Base-by-base conservation (phyloP, 257 asterid species). In the Galeopsis tetrahit region DNA sequence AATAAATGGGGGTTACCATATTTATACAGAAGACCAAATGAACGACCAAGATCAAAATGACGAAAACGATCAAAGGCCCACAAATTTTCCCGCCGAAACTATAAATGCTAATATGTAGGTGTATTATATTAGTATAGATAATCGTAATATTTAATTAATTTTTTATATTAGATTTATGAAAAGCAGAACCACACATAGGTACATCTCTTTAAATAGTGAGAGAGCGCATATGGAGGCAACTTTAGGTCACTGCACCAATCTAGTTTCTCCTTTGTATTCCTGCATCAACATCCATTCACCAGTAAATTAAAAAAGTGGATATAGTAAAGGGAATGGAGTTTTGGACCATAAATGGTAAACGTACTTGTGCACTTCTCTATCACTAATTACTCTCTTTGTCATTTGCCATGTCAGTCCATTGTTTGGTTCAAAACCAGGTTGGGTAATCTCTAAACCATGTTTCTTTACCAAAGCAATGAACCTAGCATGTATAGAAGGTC, bases 381-480 rank as follows among this genome's bases (percentile, higher is more conserved):
- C 95, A 52, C 99, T 98, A n/a, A n/a, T n/a, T 73, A 89, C 84
- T 83, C 99, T 86, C 85, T 95, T 95, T 52, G 99, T 95, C 99
- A 92, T 95, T 84, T 95, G 99, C 98, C 99, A 95, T 69, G 99
- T 95, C 83, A 95, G 81, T 66, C 99, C 99, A 73, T 95, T 85
- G 75, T 95, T 95, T 71, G 98, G 99, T 82, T 95, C 99, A 83
- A 95, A 98, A 70, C 99, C 99, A 53, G 99, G 98, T 84, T 95
- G 99, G 59, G 99, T 88, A 77, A 95, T 95, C 79, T 95, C 99
- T 73, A 95, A 80, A 70, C 96, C 92, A 71, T 95, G 97, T 74
- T 95, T 87, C 85, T 78, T 88, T 57, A 92, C 96, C 80, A 95
- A 80, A 69, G 94, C 88, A 46, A 95, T 92, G 70, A 86, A 95